Evolutionary conservation across 805 yeast genomes (phyloP).

Genomic region (Starmerella roubikii): DNA sequence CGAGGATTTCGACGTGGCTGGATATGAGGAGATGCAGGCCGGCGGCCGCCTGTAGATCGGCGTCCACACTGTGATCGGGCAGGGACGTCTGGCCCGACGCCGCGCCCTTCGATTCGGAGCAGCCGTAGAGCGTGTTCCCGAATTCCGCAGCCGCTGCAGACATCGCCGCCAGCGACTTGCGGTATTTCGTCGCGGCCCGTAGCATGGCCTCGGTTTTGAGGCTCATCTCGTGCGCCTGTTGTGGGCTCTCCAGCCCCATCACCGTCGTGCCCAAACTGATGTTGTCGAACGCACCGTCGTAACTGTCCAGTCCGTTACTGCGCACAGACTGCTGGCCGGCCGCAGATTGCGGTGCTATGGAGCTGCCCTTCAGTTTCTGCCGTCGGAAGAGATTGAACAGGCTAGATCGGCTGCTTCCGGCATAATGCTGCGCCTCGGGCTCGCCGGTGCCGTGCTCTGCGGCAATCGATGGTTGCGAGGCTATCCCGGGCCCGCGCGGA

Average conservation of each 20-base stretch:
- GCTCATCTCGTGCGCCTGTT: constrained; percentile 10
- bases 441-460: constrained; percentile 7
- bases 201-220: constrained; percentile 31
- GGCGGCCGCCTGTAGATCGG: constrained; percentile 56
- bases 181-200: constrained; percentile 34
- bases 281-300: constrained; percentile 15
- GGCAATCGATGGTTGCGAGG: constrained; percentile 4
- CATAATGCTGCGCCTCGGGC: background rate
- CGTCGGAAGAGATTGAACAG: constrained; percentile 17
- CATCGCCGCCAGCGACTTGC: constrained; percentile 34
- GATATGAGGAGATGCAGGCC: constrained; percentile 67
- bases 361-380: constrained; percentile 13
- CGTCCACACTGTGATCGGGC: constrained; percentile 29
- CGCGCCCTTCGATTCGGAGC: constrained; percentile 46
- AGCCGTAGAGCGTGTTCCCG: constrained; percentile 54
- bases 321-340: constrained; percentile 3
- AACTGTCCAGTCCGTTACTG: constrained; percentile 11
- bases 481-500: constrained; percentile 10
- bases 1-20: constrained; percentile 61
- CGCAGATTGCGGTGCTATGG: constrained; percentile 2
- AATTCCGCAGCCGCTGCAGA: constrained; percentile 55
- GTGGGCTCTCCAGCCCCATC: constrained; percentile 12
- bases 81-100: constrained; percentile 11
- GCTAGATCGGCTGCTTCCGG: constrained; percentile 13
- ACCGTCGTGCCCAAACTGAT: constrained; percentile 9